Evolutionary conservation across 2,329 filamentous ascomycete species (phyloP).

Genomic region (Metarhizium sp.): DNA sequence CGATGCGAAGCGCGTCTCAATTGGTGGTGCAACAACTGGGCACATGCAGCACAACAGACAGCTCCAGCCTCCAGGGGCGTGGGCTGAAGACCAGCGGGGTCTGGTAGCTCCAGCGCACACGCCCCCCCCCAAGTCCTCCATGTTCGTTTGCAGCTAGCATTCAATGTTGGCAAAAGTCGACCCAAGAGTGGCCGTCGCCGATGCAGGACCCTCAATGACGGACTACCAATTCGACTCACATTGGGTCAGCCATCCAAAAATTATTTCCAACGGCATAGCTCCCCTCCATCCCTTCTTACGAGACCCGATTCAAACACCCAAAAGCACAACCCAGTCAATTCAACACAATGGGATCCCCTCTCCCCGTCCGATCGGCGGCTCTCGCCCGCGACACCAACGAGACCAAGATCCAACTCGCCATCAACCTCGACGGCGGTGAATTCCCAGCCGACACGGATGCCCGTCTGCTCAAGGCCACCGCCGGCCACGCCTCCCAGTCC

Average conservation of each 20-base stretch:
- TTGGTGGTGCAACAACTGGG: too few species aligned
- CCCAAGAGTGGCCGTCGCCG: too few species aligned
- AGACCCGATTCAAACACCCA: background rate
- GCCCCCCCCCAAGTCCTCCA: background rate
- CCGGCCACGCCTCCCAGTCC: constrained; percentile 72
- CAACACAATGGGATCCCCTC: constrained; percentile 15
- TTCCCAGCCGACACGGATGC: constrained; percentile 57
- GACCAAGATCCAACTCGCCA: constrained; percentile 87
- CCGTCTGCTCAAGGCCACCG: constrained; percentile 38
- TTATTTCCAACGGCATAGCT: background rate
- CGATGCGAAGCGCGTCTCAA: background rate
- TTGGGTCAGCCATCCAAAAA: too few species aligned
- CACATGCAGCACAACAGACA: too few species aligned
- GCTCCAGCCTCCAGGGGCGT: too few species aligned
- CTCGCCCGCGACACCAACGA: constrained; percentile 92
- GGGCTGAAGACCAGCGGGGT: constrained; percentile 3
- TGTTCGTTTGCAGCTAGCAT: background rate
- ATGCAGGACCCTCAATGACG: too few species aligned
- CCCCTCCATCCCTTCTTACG: background rate
- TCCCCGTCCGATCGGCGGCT: constrained; percentile 55
- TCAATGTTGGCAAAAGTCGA: too few species aligned
- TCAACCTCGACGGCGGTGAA: constrained; percentile 86
- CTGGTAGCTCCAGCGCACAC: background rate
- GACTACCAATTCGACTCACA: too few species aligned
- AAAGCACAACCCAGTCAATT: background rate